Evolutionary conservation across 345 rosid genomes (phyloP), one percentile per base, ranked within the genome.

Genomic region (Turnera subulata): DNA sequence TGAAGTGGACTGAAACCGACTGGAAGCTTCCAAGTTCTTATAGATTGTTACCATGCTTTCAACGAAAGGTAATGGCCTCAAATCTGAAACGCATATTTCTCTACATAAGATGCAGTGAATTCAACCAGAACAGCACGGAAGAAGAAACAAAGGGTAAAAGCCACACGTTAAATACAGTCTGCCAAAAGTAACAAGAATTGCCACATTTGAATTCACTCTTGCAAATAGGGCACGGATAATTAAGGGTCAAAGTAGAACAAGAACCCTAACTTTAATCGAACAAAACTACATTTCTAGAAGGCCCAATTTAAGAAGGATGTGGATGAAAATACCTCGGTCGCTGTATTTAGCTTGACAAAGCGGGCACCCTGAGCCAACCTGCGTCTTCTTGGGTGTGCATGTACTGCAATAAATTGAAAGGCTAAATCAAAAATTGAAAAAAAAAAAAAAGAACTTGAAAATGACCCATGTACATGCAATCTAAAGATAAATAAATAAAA

Each of bases 1-100:
- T 38, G 65, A 52, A 52, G 17, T 38, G 39, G 70, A 42, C 38
- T 56, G 78, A 18, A 65, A 61, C 40, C 73, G 50, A 51, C 69
- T 80, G 55, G 78, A 73, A 29, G 77, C 64, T 75, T 79, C 78
- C 64, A 88, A 66, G 66, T 83, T 82, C 78, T 69, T 80, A 64
- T 80, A 91, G 38, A 91, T 85, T 55, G 66, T 52, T 32, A 88
- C 76, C 47, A 88, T 55, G 74, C 66, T 85, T 40, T 82, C 89
- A 64, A 91, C 52, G 64, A 74, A 75, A 61, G 66, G 65, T 64
- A 84, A 42, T 21, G 71, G 68, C 70, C 88, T 82, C 45, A 73
- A 20, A 76, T 68, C 94, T 91, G 81, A 74, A 64, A 51, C 39
- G 18, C 55, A 60, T 6, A 25, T 3, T 8, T 6, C 45, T 4